Evolutionary conservation across 208 protist species (phyloP), one percentile per base, ranked within the genome.

Genomic region (Borovskyia barvae): DNA sequence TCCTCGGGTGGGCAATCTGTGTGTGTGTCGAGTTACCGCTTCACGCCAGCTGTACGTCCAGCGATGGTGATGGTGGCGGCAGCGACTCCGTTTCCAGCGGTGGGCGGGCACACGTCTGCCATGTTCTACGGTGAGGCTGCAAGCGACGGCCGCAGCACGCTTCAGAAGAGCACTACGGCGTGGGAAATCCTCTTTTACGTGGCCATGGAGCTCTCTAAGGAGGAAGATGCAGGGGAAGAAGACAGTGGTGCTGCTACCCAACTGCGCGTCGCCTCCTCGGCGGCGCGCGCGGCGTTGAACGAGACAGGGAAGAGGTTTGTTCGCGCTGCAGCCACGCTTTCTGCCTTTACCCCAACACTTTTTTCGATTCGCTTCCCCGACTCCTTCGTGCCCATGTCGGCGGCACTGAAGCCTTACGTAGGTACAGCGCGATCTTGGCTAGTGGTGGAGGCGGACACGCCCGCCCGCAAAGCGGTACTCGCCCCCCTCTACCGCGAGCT

Each of bases 171-270:
- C 22, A 77, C 75, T 9, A 93, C 80, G 5, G 79, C 65, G 25
- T 90, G 86, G 86, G 86, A 93, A 49, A 61, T 85, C 5, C 53
- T 90, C 9, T 80, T 77, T 66, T 89, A 92, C 66, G 29, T 79
- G 3, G 77, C 59, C 1, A 72, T 80, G 63, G 46, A 59, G 43
- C 35, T 79, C 39, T 24, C 68, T 28, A 67, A 56, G 39, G 60
- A 53, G 25, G 33, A 14, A 0, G 30, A 43, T 14, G 28, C 0
- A n/a, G n/a, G n/a, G n/a, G n/a, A n/a, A n/a, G n/a, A n/a, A n/a
- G n/a, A n/a, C n/a, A n/a, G n/a, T n/a, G n/a, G n/a, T n/a, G n/a
- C n/a, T n/a, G n/a, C n/a, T n/a, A n/a, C n/a, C n/a, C n/a, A n/a
- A n/a, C n/a, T n/a, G n/a, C n/a, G n/a, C n/a, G n/a, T n/a, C n/a